phyloP scores from a whole-genome alignment of 169 alveolate species.

The Babesia caballi region DNA sequence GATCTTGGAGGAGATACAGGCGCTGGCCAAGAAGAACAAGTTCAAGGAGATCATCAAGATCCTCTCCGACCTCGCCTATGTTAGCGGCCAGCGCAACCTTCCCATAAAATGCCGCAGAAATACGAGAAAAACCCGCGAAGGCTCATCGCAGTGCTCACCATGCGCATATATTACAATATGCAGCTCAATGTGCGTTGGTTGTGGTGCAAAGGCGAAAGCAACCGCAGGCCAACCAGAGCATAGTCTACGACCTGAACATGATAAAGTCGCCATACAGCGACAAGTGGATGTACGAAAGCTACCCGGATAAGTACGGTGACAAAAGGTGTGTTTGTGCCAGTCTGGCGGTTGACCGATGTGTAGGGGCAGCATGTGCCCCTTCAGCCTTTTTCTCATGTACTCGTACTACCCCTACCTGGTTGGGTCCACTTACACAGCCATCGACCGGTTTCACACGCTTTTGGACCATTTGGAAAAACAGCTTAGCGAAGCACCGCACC shows the following conservation, averaged over 20 bases:
- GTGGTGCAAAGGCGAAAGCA: background rate
- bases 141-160: slow-evolving; percentile 49
- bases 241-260: slow-evolving; percentile 34
- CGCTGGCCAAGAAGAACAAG: slow-evolving; percentile 30
- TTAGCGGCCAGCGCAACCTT: background rate
- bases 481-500: background rate
- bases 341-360: background rate
- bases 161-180: slow-evolving; percentile 45
- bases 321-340: background rate
- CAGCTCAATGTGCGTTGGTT: slow-evolving; percentile 30
- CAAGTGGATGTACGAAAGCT: slow-evolving; percentile 40
- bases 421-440: slow-evolving; percentile 42
- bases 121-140: slow-evolving; percentile 33
- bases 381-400: slow-evolving; percentile 39
- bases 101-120: background rate
- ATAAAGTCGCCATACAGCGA: slow-evolving; percentile 37
- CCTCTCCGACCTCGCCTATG: slow-evolving; percentile 40
- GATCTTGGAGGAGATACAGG: slow-evolving; percentile 12
- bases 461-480: slow-evolving; percentile 2
- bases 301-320: slow-evolving; percentile 30
- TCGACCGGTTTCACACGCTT: slow-evolving; percentile 18
- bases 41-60: slow-evolving; percentile 33
- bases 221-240: slow-evolving; percentile 17
- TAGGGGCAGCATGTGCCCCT: slow-evolving; percentile 54
- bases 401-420: slow-evolving; percentile 48